These are phyloP conservation scores for Chrysoporthe austroafricana DNA, from an alignment of 2,329 filamentous ascomycete genomes.

Conservation along the genomic window DNA sequence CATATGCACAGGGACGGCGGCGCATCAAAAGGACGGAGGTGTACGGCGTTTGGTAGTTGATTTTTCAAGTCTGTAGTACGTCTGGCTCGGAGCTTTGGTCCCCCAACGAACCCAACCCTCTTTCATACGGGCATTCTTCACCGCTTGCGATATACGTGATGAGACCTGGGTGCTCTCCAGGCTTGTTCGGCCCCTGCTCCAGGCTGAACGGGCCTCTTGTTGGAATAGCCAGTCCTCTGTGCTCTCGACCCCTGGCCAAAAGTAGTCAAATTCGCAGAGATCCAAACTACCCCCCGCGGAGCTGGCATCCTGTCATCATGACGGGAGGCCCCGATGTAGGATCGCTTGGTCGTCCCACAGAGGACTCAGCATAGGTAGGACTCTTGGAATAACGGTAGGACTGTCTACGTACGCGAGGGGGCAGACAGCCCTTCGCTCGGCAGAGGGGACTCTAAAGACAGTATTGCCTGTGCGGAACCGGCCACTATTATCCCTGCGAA, in stretches of 20 bases:
- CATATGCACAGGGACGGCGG: constrained; percentile 10
- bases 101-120: not conserved
- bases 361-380: not conserved
- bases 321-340: not conserved
- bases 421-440: not conserved
- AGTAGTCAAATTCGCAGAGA: not conserved
- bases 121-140: not conserved
- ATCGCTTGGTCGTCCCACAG: not conserved
- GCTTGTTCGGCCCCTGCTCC: not conserved
- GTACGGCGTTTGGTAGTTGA: constrained; percentile 21
- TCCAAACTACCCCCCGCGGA: not conserved
- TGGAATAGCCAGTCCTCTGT: not conserved
- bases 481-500: too few relatives aligned
- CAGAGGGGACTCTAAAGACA: too few relatives aligned
- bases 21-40: constrained; percentile 16
- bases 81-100: not conserved
- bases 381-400: too few relatives aligned
- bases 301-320: not conserved
- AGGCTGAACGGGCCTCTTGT: not conserved
- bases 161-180: not conserved
- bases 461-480: too few relatives aligned
- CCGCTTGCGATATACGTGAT: not conserved
- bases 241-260: not conserved
- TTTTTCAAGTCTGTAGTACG: not conserved
- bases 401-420: too few relatives aligned